Percentiles rank a stretch among this genome's conserved stretches.
phyloP scores from a whole-genome alignment of 2,329 filamentous ascomycete genomes.

The Fusarium euwallaceae region DNA sequence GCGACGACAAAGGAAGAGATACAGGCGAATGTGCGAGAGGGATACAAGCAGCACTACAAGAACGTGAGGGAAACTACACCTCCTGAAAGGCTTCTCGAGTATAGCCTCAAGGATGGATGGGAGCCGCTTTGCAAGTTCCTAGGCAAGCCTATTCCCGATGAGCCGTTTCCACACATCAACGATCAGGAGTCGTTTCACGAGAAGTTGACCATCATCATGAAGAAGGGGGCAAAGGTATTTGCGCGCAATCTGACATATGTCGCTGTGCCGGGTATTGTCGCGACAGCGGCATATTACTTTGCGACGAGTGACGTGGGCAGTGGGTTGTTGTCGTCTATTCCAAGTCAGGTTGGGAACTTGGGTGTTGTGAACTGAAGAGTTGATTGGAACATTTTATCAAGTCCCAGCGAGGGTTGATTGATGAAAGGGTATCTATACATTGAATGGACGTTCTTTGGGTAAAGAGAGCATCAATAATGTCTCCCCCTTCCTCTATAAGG shows the following conservation, averaged over 20 bases:
- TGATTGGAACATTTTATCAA: neutral
- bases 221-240: constrained; percentile 9
- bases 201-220: constrained; percentile 21
- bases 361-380: neutral
- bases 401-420: neutral
- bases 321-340: neutral
- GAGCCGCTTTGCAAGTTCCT: constrained; percentile 30
- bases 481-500: constrained; percentile 52
- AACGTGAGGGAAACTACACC: constrained; percentile 3
- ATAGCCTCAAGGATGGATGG: constrained; percentile 23
- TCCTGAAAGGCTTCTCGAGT: constrained; percentile 21
- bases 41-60: constrained; percentile 18
- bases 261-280: constrained; percentile 5
- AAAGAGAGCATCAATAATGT: constrained; percentile 44
- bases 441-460: neutral
- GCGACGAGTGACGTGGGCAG: neutral
- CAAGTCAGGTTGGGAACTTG: neutral
- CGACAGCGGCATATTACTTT: constrained; percentile 4
- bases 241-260: constrained; percentile 6
- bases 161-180: constrained; percentile 20
- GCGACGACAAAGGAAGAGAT: neutral
- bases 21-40: neutral
- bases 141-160: constrained; percentile 10
- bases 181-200: constrained; percentile 20
- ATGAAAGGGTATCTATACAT: constrained; percentile 26